Percentiles rank a stretch among this genome's conserved stretches.
Conservation (phyloP, 148 eudicot genomes). For the Heliosperma pusillum region DNA sequence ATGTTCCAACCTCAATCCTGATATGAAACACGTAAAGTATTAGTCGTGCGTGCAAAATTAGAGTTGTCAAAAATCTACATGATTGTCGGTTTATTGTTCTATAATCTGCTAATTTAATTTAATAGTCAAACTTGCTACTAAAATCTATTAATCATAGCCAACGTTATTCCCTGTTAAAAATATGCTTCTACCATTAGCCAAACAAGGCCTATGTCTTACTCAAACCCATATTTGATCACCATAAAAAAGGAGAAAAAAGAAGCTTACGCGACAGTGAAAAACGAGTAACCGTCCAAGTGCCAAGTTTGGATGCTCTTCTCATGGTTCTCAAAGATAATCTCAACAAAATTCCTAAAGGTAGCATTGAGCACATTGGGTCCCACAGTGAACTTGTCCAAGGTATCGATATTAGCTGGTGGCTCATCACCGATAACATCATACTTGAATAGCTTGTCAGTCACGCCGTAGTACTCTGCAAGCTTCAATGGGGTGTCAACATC, state of each 20-base stretch:
- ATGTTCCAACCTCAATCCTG: conserved; percentile 46
- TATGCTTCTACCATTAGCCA: too few species aligned
- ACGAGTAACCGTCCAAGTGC: conserved; percentile 48
- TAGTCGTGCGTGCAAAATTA: too few species aligned
- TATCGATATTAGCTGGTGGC: conserved; percentile 30
- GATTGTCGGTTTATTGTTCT: too few species aligned
- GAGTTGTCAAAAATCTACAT: too few species aligned
- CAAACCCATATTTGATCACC: too few species aligned
- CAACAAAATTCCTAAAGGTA: conserved; percentile 37
- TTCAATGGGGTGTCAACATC: conserved; percentile 53
- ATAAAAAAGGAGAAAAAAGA: neutral
- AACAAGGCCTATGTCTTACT: too few species aligned
- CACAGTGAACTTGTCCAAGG: conserved; percentile 14
- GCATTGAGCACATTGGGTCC: conserved; percentile 34
- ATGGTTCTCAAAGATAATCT: conserved; percentile 49
- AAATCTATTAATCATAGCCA: too few species aligned
- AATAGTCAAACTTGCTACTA: too few species aligned
- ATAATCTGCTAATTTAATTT: too few species aligned
- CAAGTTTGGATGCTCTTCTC: conserved; percentile 44
- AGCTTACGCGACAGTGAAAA: conserved; percentile 47
- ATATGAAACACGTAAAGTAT: neutral
- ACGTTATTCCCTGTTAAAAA: too few species aligned
- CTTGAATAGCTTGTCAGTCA: conserved; percentile 39
- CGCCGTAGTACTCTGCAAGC: conserved; percentile 52
- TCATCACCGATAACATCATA: conserved; percentile 40